Evolutionary conservation across 148 eudicot species (phyloP).

Genomic region (Rhododendron simsii): DNA sequence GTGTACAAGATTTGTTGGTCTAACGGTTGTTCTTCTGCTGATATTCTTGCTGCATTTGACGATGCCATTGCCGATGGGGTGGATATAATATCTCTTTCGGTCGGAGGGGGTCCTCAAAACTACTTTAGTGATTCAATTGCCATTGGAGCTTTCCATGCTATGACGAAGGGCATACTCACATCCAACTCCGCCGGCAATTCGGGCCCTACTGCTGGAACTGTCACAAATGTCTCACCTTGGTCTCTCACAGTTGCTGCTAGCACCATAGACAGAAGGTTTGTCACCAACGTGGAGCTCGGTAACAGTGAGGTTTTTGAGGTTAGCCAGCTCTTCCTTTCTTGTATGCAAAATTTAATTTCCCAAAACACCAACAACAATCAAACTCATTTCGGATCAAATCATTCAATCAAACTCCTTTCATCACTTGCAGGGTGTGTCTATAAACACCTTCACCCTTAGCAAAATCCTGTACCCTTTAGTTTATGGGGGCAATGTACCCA

Average conservation of each 20-base stretch:
- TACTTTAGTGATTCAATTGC: slow-evolving; percentile 39
- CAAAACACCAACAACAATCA: neutral
- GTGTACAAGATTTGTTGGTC: slow-evolving; percentile 51
- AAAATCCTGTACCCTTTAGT: neutral
- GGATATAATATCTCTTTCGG: slow-evolving; percentile 42
- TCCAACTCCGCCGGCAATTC: slow-evolving; percentile 45
- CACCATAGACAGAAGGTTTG: neutral
- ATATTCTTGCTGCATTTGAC: slow-evolving; percentile 52
- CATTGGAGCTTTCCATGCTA: slow-evolving; percentile 53
- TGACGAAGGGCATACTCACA: slow-evolving; percentile 42
- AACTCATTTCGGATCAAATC: neutral
- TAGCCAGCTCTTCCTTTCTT: neutral
- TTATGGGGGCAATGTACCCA: neutral
- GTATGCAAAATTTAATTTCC: neutral
- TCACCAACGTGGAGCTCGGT: neutral
- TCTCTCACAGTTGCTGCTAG: neutral
- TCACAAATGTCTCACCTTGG: slow-evolving; percentile 17
- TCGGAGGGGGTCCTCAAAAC: slow-evolving; percentile 14
- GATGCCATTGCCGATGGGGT: slow-evolving; percentile 64
- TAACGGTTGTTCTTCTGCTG: slow-evolving; percentile 26
- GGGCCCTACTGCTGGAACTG: slow-evolving; percentile 27
- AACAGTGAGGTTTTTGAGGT: neutral
- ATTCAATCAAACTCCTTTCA: neutral
- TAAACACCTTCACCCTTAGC: neutral
- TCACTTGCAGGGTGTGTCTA: neutral